Conservation (phyloP, 257 asterid species). For the Petunia secreta region DNA sequence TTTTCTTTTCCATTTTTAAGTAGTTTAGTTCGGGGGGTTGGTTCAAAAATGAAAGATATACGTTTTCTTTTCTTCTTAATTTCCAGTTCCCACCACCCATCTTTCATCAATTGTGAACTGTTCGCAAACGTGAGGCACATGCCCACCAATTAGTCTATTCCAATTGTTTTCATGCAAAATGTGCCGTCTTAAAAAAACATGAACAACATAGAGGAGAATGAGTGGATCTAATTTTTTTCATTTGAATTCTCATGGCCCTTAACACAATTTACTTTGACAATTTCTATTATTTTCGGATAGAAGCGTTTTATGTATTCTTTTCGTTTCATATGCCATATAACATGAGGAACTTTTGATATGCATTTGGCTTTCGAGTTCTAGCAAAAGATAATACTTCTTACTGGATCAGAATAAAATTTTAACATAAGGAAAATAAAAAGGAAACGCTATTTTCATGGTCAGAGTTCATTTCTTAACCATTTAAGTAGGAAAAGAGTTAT, state of each 20-base stretch:
- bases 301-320: not conserved
- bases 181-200: not conserved
- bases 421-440: too few relatives aligned
- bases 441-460: too few relatives aligned
- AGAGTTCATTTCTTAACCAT: too few relatives aligned
- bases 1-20: too few relatives aligned
- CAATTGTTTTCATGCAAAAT: not conserved
- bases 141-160: slow-evolving; percentile 14
- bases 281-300: not conserved
- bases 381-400: too few relatives aligned
- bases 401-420: too few relatives aligned
- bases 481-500: too few relatives aligned
- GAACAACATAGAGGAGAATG: not conserved
- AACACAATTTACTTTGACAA: not conserved
- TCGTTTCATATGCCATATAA: too few relatives aligned
- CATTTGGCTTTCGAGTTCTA: too few relatives aligned
- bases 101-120: slow-evolving; percentile 7
- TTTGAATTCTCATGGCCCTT: too few relatives aligned
- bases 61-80: not conserved
- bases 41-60: not conserved
- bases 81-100: slow-evolving; percentile 10
- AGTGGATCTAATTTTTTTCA: not conserved
- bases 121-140: not conserved
- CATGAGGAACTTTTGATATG: too few relatives aligned
- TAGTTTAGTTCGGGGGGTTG: too few relatives aligned